Evolutionary conservation across 495 filamentous ascomycete species (phyloP), one percentile per base, ranked within the genome.

Genomic region (Xylaria acuta): DNA sequence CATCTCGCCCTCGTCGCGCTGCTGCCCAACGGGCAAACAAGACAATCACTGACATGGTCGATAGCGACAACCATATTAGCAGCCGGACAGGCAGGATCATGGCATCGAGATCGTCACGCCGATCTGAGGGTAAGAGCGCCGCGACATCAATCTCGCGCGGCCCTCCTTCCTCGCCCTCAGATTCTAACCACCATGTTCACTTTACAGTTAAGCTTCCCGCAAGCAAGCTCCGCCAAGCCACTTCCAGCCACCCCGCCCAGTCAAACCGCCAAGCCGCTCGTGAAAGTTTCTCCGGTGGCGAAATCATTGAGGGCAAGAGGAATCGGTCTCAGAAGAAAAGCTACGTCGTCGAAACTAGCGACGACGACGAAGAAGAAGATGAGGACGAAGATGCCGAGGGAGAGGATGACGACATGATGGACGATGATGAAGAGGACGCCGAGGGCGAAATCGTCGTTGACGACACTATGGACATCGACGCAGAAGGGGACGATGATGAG

Each of bases 191-290:
- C 80, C 91, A 92, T 71, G 88, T 95, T 67, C 89, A 89, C 79
- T 84, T 97, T 60, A 97, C 92, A 38, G 90, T 97, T 75, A 97
- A 94, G 84, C 91, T 95, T 77, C 90, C 93, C 7, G 88, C 93
- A 40, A 92, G 86, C 83, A 96, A 93, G 84, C 86, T 96, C 66
- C 91, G 92, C 43, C 91, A 97, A 79, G 92, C 90, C 18, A 95
- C 90, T 32, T 86, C 84, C 56, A 82, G 81, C 66, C 78, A 78
- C 18, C 18, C 74, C 11, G 77, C 74, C 30, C 77, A 75, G 54
- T 73, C 74, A 59, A 67, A 71, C 71, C 73, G 75, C 70, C 80
- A 75, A 71, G 77, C 64, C 63, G 56, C 75, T 62, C 69, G 74
- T 54, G 80, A 76, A 81, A 71, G 71, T 20, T 88, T 88, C 75